A percentile compares a stretch with the other conserved stretches of the same genome.
These are phyloP conservation scores for Apophysomyces ossiformis DNA, from an alignment of 371 early-diverging fungal genomes.

Conservation along the genomic window DNA sequence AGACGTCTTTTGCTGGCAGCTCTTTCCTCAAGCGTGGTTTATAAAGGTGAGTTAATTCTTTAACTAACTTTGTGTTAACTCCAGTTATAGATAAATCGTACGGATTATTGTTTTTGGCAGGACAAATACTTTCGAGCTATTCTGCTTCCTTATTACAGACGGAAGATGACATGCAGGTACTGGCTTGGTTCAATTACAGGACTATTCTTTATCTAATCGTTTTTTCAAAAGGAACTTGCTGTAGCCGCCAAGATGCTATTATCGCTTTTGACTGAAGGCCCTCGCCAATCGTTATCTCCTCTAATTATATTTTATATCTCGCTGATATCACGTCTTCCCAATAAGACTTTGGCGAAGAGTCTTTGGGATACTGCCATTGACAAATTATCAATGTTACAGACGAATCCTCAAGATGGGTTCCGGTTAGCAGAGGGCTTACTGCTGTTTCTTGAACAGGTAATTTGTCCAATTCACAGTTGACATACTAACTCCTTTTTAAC, in stretches of 20 bases:
- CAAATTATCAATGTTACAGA: constrained; percentile 1
- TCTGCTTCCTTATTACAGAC: constrained; percentile 7
- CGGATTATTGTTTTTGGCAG: constrained; percentile 22
- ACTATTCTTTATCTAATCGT: not conserved
- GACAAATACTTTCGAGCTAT: constrained; percentile 22
- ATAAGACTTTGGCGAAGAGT: constrained; percentile 12
- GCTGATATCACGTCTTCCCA: constrained; percentile 14
- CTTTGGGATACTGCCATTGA: constrained; percentile 27
- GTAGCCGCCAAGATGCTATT: constrained; percentile 21
- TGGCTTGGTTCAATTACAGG: not conserved
- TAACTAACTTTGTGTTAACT: too few relatives aligned
- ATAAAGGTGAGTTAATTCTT: constrained; percentile 23
- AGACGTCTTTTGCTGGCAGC: constrained; percentile 32
- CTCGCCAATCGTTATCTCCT: constrained; percentile 16
- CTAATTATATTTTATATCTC: constrained; percentile 23
- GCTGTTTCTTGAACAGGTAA: constrained; percentile 19
- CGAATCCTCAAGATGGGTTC: not conserved
- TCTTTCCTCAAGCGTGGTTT: constrained; percentile 35
- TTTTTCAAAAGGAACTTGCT: constrained; percentile 17
- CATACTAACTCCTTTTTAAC: not conserved
- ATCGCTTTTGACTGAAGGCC: constrained; percentile 19
- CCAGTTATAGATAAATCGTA: constrained; percentile 15
- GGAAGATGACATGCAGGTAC: not conserved
- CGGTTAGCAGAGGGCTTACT: constrained; percentile 10
- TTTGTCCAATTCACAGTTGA: not conserved